Base-by-base conservation (phyloP, 2,329 filamentous ascomycete species). In the Colletotrichum sp. region DNA sequence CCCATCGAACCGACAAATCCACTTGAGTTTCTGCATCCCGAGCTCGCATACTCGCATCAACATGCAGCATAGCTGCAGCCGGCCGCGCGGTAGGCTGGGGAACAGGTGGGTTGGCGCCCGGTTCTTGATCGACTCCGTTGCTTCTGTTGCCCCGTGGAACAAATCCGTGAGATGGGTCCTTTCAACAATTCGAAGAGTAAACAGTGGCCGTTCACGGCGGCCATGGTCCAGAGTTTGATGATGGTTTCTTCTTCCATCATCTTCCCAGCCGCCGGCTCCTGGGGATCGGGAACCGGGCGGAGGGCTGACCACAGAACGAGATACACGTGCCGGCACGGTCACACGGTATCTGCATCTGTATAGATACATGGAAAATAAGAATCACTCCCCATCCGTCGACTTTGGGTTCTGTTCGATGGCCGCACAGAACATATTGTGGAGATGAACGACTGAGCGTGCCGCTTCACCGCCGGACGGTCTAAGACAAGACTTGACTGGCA, bases 81-180 rank as follows among this genome's bases (percentile, higher is more conserved):
- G 56, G 34, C 73, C 69, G 69, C 56, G 62, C 34, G 55, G 69
- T 75, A 34, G 73, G 73, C 69, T 32, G 73, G 73, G 73, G 62
- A 68, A 65, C 73, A 68, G 62, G 70, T 75, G 64, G 73, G 69
- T 62, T 58, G 21, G 55, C 34, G 52, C 28, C 30, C 32, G n/a
- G 55, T 34, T 60, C 30, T 38, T 32, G 38, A 32, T 67, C 38
- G 13, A 21, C 48, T 30, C 71, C 36, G 52, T 74, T 74, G 67
- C 72, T 62, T 75, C 64, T 75, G 73, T 75, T 75, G 70, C 70
- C 70, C 70, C 73, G 70, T 75, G 34, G 73, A 73, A 75, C 62
- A 60, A 30, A 65, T 60, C 43, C n/a, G 64, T 56, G 64, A 68
- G 52, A 43, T 36, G 36, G 28, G 34, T 30, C 32, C 21, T 24